Percentiles rank a stretch among this genome's conserved stretches.
These are phyloP conservation scores for carrot (Daucus carota) DNA, from an alignment of 129 eudicot species.

Conservation along the genomic window DNA sequence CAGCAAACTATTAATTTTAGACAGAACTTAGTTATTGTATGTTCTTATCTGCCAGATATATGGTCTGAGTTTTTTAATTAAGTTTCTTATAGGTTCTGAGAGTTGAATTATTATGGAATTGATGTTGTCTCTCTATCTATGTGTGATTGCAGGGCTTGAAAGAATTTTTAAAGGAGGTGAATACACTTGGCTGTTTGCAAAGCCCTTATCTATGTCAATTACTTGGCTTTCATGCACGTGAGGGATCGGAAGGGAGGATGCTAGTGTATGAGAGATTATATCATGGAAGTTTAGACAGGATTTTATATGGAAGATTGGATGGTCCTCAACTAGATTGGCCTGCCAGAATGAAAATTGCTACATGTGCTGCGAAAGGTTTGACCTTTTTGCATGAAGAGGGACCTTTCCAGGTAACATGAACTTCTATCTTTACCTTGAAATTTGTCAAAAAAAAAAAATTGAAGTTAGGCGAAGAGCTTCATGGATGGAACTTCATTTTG, in stretches of 20 bases:
- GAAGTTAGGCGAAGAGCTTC: background rate
- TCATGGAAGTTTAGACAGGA: conserved; percentile 89
- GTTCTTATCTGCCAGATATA: background rate
- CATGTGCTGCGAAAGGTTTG: conserved; percentile 96
- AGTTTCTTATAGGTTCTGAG: background rate
- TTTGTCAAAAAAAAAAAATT: no score
- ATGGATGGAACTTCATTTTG: background rate
- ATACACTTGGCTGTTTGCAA: conserved; percentile 69
- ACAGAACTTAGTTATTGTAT: background rate
- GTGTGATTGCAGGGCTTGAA: conserved; percentile 49
- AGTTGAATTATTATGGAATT: background rate
- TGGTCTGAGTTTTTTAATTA: background rate
- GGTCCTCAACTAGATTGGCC: conserved; percentile 97
- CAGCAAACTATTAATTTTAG: background rate
- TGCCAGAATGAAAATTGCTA: conserved; percentile 84
- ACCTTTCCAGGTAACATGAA: conserved; percentile 74
- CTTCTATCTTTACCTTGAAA: background rate
- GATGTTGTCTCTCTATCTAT: conserved; percentile 6
- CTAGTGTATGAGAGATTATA: conserved; percentile 78
- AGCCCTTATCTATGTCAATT: conserved; percentile 74
- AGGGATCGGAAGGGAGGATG: conserved; percentile 75
- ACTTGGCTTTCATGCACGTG: conserved; percentile 88
- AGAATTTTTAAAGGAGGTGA: conserved; percentile 73
- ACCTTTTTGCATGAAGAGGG: conserved; percentile 97
- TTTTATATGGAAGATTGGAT: conserved; percentile 73